Evolutionary conservation across 441 rosid species (phyloP).

Genomic region (Manihot esculenta): DNA sequence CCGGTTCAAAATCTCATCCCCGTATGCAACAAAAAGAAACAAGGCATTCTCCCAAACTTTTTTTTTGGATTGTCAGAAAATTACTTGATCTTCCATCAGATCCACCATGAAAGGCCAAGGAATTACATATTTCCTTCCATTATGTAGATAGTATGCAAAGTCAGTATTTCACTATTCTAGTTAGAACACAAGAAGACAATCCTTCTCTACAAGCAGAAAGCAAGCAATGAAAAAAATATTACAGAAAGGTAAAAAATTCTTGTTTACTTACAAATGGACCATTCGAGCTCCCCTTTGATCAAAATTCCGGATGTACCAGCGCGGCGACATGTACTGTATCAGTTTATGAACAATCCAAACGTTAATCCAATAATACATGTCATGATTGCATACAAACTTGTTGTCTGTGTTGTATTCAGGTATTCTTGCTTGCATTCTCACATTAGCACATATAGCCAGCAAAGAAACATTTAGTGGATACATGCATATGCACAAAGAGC

Average conservation of each 20-base stretch:
- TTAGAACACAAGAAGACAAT: not conserved
- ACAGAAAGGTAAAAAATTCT: conserved; percentile 8
- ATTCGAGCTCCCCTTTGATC: conserved; percentile 54
- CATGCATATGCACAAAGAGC: not conserved
- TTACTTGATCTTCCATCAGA: conserved; percentile 4
- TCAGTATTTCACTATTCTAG: conserved; percentile 7
- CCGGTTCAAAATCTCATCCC: not conserved
- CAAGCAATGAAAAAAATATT: conserved; percentile 8
- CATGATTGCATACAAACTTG: not conserved
- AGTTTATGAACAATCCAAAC: conserved; percentile 19
- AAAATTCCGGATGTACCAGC: conserved; percentile 88
- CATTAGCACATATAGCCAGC: not conserved
- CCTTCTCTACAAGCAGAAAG: not conserved
- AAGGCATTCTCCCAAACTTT: not conserved
- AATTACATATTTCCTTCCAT: not conserved
- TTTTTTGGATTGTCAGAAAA: not conserved
- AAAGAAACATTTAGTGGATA: not conserved
- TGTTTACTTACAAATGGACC: conserved; percentile 81
- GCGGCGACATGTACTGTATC: conserved; percentile 72
- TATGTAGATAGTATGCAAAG: not conserved
- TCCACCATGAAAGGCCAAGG: not conserved
- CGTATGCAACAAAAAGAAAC: not conserved
- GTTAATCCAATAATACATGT: not conserved
- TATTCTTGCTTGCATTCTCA: not conserved
- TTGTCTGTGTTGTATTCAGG: not conserved